Percentiles rank a stretch among this genome's conserved stretches.
Evolutionary conservation across 2,329 filamentous ascomycete genomes (phyloP).

Genomic region (Zasmidium angulare): DNA sequence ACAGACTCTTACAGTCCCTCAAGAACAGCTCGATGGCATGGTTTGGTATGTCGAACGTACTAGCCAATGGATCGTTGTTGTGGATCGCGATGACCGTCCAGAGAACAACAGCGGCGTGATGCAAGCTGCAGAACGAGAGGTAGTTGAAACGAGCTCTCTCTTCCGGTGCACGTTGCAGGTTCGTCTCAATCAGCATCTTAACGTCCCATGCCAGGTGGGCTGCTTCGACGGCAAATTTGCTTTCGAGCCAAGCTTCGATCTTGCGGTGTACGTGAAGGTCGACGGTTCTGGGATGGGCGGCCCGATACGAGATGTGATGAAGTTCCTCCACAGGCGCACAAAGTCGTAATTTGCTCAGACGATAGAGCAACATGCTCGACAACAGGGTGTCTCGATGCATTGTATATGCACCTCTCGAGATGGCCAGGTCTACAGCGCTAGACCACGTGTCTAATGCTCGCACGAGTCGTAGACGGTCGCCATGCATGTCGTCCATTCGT

Average conservation of each 20-base stretch:
- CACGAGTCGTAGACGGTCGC: conserved; percentile 10
- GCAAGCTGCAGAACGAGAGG: conserved; percentile 18
- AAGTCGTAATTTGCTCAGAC: conserved; percentile 13
- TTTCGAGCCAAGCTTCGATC: conserved; percentile 12
- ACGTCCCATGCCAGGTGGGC: conserved; percentile 16
- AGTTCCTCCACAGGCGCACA: conserved; percentile 16
- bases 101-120: conserved; percentile 21
- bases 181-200: conserved; percentile 13
- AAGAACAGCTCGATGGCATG: conserved; percentile 13
- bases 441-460: conserved; percentile 14
- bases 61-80: background rate
- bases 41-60: conserved; percentile 1
- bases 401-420: conserved; percentile 9
- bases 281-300: conserved; percentile 10
- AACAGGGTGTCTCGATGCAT: conserved; percentile 14
- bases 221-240: conserved; percentile 11
- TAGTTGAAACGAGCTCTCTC: conserved; percentile 18
- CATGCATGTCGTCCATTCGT: conserved; percentile 7
- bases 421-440: conserved; percentile 5
- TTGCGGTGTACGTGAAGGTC: conserved; percentile 8
- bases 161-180: conserved; percentile 7
- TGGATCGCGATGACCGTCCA: conserved; percentile 14
- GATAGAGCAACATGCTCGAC: conserved; percentile 16
- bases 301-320: conserved; percentile 17
- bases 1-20: conserved; percentile 14